Evolutionary conservation across 495 filamentous ascomycete species (phyloP).

Genomic region (Neurospora discreta): DNA sequence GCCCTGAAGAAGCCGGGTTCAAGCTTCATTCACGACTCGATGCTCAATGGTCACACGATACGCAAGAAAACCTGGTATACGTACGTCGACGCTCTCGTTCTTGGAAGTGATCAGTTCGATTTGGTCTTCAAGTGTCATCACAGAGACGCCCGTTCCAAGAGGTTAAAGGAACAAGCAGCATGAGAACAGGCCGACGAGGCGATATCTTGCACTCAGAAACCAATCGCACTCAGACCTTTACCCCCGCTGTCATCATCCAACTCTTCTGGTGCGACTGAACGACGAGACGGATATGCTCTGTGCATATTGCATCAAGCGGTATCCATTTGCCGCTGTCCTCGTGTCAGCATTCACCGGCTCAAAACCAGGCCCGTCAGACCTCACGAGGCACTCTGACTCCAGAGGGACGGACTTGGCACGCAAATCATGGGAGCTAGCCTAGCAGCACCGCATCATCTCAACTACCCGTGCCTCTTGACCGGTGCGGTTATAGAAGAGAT

Average conservation of each 20-base stretch:
- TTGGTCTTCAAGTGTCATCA: background rate
- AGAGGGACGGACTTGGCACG: conserved; percentile 3
- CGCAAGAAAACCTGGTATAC: background rate
- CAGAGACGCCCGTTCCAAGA: background rate
- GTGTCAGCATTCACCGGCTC: background rate
- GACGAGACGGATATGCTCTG: background rate
- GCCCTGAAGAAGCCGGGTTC: background rate
- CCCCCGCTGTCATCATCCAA: background rate
- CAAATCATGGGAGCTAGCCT: conserved; percentile 3
- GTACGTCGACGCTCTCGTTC: background rate
- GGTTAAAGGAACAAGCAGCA: background rate
- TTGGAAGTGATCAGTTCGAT: background rate
- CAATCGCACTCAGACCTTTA: background rate
- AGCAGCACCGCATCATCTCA: conserved; percentile 5
- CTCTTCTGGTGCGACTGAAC: background rate
- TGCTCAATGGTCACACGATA: background rate
- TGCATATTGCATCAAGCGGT: background rate
- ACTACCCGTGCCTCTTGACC: background rate
- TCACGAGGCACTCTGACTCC: background rate
- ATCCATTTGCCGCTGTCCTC: background rate
- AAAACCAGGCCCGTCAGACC: background rate
- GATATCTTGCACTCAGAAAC: background rate
- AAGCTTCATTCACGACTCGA: background rate
- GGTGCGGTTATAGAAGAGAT: background rate
- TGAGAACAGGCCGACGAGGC: background rate